Base-by-base conservation (phyloP, 345 rosid genomes). In the Populus alba region DNA sequence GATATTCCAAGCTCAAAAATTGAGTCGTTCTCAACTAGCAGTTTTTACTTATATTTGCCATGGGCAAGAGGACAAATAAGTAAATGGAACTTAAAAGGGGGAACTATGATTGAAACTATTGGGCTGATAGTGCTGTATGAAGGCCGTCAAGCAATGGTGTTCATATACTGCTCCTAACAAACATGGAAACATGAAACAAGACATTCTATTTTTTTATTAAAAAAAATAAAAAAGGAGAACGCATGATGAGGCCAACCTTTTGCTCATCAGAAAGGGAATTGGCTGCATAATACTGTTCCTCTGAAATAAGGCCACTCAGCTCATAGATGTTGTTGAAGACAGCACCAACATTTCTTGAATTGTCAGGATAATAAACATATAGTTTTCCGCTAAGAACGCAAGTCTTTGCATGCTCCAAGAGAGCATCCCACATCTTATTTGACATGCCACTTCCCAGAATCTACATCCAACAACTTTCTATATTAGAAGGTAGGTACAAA, bases 391-490 rank as follows among this genome's bases (percentile, higher is more conserved):
- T 77, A 33, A 90, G 90, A 79, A 83, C 97, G 82, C 99, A 96
- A 33, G 99, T 96, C 91, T 96, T 96, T 13, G 99, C 97, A 66
- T 96, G 99, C 72, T 96, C 98, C 78, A 90, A 71, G 75, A 96
- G 91, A 78, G 98, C 97, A 0, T 96, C 99, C 99, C 99, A 96
- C 99, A 96, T 96, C 89, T 90, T 94, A 88, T 94, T 96, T 78
- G 99, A 94, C 98, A 96, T 96, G n/a, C 99, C 99, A 65, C 95
- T 91, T 73, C 99, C 99, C 69, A 96, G 97, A 88, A 89, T 90
- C 99, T 96, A 84, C 74, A 85, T 74, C 66, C 75, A 72, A 47
- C 63, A 71, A 72, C 70, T 4, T 67, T 45, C 68, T 35, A 80
- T 35, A 76, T 86, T 70, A 90, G 82, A 74, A 76, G 74, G 61